These are phyloP conservation scores for Pseudoscleropodium purum DNA, from an alignment of 225 moss, liverwort and hornwort genomes.

Conservation along the genomic window DNA sequence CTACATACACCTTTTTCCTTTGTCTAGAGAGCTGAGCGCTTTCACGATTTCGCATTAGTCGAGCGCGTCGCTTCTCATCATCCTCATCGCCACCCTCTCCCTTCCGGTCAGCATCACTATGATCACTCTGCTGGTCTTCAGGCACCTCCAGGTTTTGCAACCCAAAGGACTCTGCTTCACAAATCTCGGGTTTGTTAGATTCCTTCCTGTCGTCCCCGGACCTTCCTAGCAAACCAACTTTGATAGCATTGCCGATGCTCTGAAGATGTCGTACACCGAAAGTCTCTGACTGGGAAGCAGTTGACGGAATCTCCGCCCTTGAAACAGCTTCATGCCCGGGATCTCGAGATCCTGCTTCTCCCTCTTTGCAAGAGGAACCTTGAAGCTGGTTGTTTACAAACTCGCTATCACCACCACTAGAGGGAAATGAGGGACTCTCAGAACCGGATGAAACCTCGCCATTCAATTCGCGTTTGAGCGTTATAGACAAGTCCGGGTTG, in stretches of 20 bases:
- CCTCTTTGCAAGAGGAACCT: conserved; percentile 3
- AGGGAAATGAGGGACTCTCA: conserved; percentile 1
- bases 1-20: conserved; percentile 52
- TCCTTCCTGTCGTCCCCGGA: conserved; percentile 12
- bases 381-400: background rate
- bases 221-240: conserved; percentile 22
- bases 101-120: conserved; percentile 28
- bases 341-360: background rate
- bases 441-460: conserved; percentile 12
- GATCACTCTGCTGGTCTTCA: conserved; percentile 37
- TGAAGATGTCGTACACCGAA: conserved; percentile 23
- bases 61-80: conserved; percentile 35
- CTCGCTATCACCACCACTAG: background rate
- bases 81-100: conserved; percentile 25
- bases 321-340: background rate
- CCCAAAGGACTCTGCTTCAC: conserved; percentile 15
- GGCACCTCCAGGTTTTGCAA: conserved; percentile 2
- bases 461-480: conserved; percentile 5
- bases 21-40: conserved; percentile 55
- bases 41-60: conserved; percentile 39
- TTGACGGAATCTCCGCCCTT: background rate
- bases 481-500: background rate
- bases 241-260: conserved; percentile 11
- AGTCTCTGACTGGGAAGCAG: background rate
- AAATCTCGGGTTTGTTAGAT: background rate